These are phyloP conservation scores for Penicillium canariense DNA, from an alignment of 495 filamentous ascomycete species.

Conservation along the genomic window DNA sequence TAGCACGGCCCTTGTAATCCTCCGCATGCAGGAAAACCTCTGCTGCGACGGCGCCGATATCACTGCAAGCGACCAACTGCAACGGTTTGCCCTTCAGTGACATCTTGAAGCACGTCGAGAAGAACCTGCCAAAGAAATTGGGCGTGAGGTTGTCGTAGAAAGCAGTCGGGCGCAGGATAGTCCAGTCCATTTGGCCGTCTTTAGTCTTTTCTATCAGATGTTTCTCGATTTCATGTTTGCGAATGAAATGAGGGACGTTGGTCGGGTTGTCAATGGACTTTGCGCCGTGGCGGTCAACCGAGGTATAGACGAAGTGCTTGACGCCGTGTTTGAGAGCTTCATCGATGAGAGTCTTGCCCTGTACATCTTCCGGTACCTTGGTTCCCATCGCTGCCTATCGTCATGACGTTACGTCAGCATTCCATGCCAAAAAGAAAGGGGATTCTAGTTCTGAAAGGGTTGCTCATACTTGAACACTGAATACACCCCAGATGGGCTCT, in stretches of 20 bases:
- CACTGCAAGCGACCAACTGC: constrained; percentile 55
- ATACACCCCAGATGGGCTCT: constrained; percentile 50
- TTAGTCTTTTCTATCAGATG: constrained; percentile 50
- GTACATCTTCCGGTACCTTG: constrained; percentile 51
- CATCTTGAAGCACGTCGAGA: constrained; percentile 51
- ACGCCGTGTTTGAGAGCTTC: constrained; percentile 55
- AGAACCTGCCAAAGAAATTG: constrained; percentile 57
- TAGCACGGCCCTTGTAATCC: constrained; percentile 40
- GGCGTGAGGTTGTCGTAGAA: constrained; percentile 67
- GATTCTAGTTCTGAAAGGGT: not conserved
- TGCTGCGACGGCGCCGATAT: constrained; percentile 65
- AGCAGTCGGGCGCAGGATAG: constrained; percentile 59
- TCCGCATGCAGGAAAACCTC: constrained; percentile 55
- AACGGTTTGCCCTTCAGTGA: constrained; percentile 49
- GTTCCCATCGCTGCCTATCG: constrained; percentile 42
- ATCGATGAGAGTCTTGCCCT: constrained; percentile 63
- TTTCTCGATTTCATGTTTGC: constrained; percentile 63
- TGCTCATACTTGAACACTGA: constrained; percentile 38
- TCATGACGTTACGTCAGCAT: too few relatives aligned
- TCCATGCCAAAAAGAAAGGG: not conserved
- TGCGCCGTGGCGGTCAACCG: constrained; percentile 67
- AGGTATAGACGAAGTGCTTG: constrained; percentile 62
- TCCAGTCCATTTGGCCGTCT: constrained; percentile 52
- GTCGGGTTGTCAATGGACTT: constrained; percentile 58
- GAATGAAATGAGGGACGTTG: constrained; percentile 58